These are phyloP conservation scores for Globisporangium barbulae DNA, from an alignment of 352 stramenopile species.

Conservation along the genomic window DNA sequence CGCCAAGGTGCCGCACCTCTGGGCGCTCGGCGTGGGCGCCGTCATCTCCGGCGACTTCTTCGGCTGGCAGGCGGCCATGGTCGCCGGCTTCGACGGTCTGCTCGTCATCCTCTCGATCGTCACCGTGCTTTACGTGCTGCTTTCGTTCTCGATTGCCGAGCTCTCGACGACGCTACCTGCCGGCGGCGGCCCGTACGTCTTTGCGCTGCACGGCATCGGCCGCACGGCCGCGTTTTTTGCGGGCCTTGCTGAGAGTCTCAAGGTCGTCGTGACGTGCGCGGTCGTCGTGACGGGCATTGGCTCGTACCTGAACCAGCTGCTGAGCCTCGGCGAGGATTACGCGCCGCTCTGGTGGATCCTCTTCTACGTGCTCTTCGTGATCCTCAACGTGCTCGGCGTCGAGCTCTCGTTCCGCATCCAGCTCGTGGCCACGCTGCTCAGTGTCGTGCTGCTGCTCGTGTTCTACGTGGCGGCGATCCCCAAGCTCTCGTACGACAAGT, in stretches of 20 bases:
- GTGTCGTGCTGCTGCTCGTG: slow-evolving; percentile 53
- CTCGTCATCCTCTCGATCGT: slow-evolving; percentile 57
- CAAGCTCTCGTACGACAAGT: slow-evolving; percentile 55
- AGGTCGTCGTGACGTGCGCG: slow-evolving; percentile 61
- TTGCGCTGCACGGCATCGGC: slow-evolving; percentile 59
- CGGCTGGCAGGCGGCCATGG: slow-evolving; percentile 53
- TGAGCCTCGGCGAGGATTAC: slow-evolving; percentile 34
- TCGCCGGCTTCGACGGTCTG: slow-evolving; percentile 54
- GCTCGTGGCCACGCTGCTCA: slow-evolving; percentile 49
- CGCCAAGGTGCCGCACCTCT: slow-evolving; percentile 53
- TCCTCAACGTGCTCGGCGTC: slow-evolving; percentile 55
- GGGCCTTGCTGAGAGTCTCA: slow-evolving; percentile 60
- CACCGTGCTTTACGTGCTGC: slow-evolving; percentile 57
- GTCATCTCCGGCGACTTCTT: slow-evolving; percentile 65
- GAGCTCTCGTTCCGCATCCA: slow-evolving; percentile 70
- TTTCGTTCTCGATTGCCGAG: slow-evolving; percentile 71
- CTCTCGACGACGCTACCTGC: slow-evolving; percentile 54
- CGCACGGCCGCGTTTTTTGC: slow-evolving; percentile 55
- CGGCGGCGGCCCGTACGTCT: slow-evolving; percentile 58
- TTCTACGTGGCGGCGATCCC: slow-evolving; percentile 62
- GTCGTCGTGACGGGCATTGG: slow-evolving; percentile 64
- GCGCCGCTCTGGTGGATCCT: slow-evolving; percentile 52
- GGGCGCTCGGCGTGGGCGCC: slow-evolving; percentile 51
- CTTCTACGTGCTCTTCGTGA: slow-evolving; percentile 63
- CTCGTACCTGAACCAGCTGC: slow-evolving; percentile 62